Percentiles rank a stretch among this genome's conserved stretches.
These are phyloP conservation scores for Polyporus tsugae DNA, from an alignment of 1,284 basidiomycete species.

Conservation along the genomic window DNA sequence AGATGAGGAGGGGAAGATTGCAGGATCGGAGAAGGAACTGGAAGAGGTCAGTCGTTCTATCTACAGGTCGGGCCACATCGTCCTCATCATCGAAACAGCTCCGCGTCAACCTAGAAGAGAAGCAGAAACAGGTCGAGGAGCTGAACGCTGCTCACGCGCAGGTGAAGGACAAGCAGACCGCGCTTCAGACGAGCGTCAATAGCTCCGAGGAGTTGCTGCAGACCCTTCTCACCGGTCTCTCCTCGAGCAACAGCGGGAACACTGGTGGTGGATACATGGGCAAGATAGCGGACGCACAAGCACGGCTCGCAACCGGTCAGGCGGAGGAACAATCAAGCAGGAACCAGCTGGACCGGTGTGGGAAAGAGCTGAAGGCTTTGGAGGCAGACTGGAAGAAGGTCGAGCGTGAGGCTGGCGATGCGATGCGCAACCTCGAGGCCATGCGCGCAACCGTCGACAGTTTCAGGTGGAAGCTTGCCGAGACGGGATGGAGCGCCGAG, in stretches of 20 bases:
- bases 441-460: constrained; percentile 71
- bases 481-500: constrained; percentile 83
- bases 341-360: constrained; percentile 80
- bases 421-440: constrained; percentile 71
- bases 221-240: constrained; percentile 92
- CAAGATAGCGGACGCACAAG: constrained; percentile 90
- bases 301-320: constrained; percentile 76
- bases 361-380: constrained; percentile 84
- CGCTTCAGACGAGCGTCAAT: constrained; percentile 68
- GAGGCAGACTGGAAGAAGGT: constrained; percentile 87
- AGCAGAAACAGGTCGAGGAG: constrained; percentile 65
- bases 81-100: constrained; percentile 51
- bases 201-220: constrained; percentile 95
- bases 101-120: constrained; percentile 60
- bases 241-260: constrained; percentile 65
- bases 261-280: constrained; percentile 96
- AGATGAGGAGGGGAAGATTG: constrained; percentile 81
- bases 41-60: constrained; percentile 57
- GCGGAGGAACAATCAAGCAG: constrained; percentile 90
- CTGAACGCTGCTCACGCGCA: constrained; percentile 71
- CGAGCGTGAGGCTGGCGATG: constrained; percentile 84
- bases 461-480: constrained; percentile 61
- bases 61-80: neutral
- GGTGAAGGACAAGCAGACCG: constrained; percentile 79
- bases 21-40: constrained; percentile 62